Evolutionary conservation across 2,329 filamentous ascomycete genomes (phyloP).

Genomic region (Colletotrichum plurivorum): DNA sequence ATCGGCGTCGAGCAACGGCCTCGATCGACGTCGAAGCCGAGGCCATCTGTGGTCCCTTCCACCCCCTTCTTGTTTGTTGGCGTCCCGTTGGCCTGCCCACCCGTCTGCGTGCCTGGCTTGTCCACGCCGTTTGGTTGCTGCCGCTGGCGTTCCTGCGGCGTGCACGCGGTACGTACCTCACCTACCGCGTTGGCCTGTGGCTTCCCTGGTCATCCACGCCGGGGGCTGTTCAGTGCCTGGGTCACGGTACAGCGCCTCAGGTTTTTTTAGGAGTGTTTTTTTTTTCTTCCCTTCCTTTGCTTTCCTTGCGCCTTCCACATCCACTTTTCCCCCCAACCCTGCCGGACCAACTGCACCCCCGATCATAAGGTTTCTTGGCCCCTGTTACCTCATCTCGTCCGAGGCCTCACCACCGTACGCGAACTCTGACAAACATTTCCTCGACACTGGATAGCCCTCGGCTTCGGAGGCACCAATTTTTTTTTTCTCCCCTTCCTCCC

Average conservation of each 20-base stretch:
- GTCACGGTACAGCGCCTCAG: conserved; percentile 30
- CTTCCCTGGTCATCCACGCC: conserved; percentile 12
- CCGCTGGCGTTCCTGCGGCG: conserved; percentile 3
- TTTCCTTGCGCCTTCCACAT: conserved; percentile 11
- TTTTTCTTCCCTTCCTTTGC: neutral
- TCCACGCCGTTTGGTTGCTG: conserved; percentile 8
- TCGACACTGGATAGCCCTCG: conserved; percentile 35
- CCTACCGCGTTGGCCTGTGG: conserved; percentile 26
- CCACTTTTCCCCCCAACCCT: conserved; percentile 34
- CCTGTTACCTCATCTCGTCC: conserved; percentile 41
- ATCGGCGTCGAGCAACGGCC: neutral
- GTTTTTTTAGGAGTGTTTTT: neutral
- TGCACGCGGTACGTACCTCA: conserved; percentile 27
- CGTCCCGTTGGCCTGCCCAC: conserved; percentile 11
- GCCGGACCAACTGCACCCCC: conserved; percentile 39
- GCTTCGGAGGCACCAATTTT: conserved; percentile 33
- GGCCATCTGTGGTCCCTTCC: neutral
- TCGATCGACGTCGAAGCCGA: conserved; percentile 8
- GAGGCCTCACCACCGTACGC: conserved; percentile 34
- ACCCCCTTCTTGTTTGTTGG: conserved; percentile 1
- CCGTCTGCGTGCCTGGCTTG: conserved; percentile 9
- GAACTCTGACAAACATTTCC: conserved; percentile 39
- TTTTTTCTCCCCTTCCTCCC: conserved; percentile 3
- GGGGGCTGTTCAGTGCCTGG: conserved; percentile 35
- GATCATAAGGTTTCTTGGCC: conserved; percentile 41